Conservation (phyloP, 768 basidiomycete species). For the Podaxis pistillaris region DNA sequence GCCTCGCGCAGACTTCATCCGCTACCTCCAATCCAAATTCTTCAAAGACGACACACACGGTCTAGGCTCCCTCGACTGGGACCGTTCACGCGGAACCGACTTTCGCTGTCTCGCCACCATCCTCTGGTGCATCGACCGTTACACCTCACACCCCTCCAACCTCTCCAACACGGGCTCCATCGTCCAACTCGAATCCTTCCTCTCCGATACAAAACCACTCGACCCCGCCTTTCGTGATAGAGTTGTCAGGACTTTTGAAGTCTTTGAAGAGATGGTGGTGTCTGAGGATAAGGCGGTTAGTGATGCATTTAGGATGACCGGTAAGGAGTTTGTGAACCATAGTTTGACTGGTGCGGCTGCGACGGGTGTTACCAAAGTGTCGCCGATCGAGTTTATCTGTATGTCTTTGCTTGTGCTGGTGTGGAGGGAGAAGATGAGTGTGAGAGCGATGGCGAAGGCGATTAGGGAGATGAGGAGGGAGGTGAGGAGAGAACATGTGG, state of each 20-base stretch:
- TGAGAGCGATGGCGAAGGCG: slow-evolving; percentile 39
- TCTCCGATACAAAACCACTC: slow-evolving; percentile 34
- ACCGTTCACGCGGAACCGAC: slow-evolving; percentile 47
- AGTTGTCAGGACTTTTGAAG: slow-evolving; percentile 41
- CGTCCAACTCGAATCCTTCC: slow-evolving; percentile 49
- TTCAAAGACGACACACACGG: slow-evolving; percentile 34
- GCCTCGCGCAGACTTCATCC: slow-evolving; percentile 56
- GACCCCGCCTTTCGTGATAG: slow-evolving; percentile 26
- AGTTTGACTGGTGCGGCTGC: slow-evolving; percentile 31
- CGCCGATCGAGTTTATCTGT: slow-evolving; percentile 69
- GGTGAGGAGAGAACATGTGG: slow-evolving; percentile 54
- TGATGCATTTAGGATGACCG: background rate
- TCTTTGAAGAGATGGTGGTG: slow-evolving; percentile 44
- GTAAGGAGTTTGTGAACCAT: slow-evolving; percentile 21
- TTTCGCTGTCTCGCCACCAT: slow-evolving; percentile 59
- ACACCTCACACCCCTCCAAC: slow-evolving; percentile 12
- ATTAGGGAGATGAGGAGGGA: slow-evolving; percentile 51
- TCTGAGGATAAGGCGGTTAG: slow-evolving; percentile 24
- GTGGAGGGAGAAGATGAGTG: slow-evolving; percentile 38
- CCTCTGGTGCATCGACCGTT: slow-evolving; percentile 49
- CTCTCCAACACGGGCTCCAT: slow-evolving; percentile 29
- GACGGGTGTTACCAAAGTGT: slow-evolving; percentile 41
- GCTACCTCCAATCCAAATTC: slow-evolving; percentile 48
- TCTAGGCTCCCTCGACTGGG: slow-evolving; percentile 46
- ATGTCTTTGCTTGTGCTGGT: slow-evolving; percentile 52